These are phyloP conservation scores for Mrakia hoshinonis DNA, from an alignment of 768 basidiomycete species.

Conservation along the genomic window DNA sequence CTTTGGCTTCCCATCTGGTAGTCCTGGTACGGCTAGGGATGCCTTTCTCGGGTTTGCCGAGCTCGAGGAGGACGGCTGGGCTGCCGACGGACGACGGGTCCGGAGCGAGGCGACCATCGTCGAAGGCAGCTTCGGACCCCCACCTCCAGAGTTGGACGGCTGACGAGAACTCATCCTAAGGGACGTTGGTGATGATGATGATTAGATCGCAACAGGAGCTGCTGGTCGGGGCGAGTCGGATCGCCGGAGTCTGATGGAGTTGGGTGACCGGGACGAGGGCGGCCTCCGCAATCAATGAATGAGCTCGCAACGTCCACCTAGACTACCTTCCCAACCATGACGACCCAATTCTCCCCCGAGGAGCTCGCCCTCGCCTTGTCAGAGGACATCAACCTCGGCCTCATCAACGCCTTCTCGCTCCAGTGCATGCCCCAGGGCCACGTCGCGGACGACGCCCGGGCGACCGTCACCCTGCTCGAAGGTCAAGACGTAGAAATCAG, in stretches of 20 bases:
- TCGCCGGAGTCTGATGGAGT: too few relatives aligned
- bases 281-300: too few relatives aligned
- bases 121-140: neutral
- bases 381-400: neutral
- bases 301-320: too few relatives aligned
- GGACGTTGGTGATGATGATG: too few relatives aligned
- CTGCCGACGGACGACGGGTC: conserved; percentile 23
- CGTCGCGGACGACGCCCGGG: neutral
- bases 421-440: neutral
- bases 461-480: conserved; percentile 9
- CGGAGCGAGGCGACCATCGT: conserved; percentile 4
- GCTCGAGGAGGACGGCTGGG: neutral
- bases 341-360: neutral
- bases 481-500: neutral
- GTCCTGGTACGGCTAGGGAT: neutral
- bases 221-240: too few relatives aligned
- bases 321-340: too few relatives aligned
- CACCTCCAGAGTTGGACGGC: neutral
- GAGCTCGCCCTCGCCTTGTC: neutral
- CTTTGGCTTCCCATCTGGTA: conserved; percentile 4
- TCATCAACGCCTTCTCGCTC: conserved; percentile 7
- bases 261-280: too few relatives aligned
- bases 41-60: neutral
- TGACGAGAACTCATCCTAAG: neutral
- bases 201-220: too few relatives aligned